phyloP scores from a whole-genome alignment of 2,329 filamentous ascomycete genomes.

The Dichotomopilus funicola region DNA sequence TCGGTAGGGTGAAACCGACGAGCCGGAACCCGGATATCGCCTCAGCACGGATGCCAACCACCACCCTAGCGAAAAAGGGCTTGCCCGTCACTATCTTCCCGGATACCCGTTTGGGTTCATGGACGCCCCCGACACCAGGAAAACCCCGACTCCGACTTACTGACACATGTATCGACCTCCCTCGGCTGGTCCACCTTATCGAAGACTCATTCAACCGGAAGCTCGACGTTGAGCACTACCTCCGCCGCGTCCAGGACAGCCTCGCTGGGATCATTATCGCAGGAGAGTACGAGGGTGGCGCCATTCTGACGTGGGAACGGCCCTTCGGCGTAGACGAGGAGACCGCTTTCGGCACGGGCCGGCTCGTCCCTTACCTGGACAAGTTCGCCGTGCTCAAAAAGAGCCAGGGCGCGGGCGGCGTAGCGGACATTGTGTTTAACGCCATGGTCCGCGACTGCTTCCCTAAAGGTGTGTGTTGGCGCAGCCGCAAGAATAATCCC shows the following conservation, averaged over 20 bases:
- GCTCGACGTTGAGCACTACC: conserved; percentile 76
- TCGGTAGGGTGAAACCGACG: conserved; percentile 51
- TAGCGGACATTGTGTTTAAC: conserved; percentile 94
- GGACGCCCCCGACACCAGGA: conserved; percentile 59
- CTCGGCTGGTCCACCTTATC: conserved; percentile 77
- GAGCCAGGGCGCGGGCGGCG: conserved; percentile 82
- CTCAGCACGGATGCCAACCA: conserved; percentile 31
- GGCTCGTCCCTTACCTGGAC: conserved; percentile 87
- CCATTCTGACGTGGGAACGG: conserved; percentile 89
- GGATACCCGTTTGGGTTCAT: conserved; percentile 56
- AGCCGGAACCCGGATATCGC: conserved; percentile 9
- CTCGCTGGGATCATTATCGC: conserved; percentile 91
- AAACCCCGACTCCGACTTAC: conserved; percentile 61
- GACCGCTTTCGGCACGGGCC: conserved; percentile 46
- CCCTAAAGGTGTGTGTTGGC: conserved; percentile 84
- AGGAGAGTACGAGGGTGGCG: conserved; percentile 92
- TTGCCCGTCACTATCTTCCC: conserved; percentile 84
- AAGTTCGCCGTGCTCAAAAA: conserved; percentile 92
- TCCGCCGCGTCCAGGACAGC: conserved; percentile 70
- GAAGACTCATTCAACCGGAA: conserved; percentile 87
- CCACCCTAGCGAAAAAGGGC: conserved; percentile 84
- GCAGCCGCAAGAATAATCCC: conserved; percentile 81
- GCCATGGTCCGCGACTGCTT: conserved; percentile 89
- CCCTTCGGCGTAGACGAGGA: conserved; percentile 55
- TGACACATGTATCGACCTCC: conserved; percentile 75